Percentiles rank a stretch among this genome's conserved stretches.
These are phyloP conservation scores for Camelina hispida DNA, from an alignment of 345 rosid genomes.

Conservation along the genomic window DNA sequence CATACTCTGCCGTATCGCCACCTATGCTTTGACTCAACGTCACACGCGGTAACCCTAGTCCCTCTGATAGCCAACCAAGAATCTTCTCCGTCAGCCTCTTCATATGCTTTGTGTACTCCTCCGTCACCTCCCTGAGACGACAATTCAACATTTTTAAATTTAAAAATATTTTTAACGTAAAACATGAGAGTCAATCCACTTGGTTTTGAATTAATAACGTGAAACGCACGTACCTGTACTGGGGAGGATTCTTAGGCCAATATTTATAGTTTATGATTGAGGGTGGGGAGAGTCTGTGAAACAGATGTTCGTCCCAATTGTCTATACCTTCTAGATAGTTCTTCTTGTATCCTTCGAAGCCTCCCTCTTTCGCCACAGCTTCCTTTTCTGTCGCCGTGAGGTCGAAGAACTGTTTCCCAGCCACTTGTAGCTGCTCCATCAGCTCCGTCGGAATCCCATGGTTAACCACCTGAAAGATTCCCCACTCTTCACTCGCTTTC, in stretches of 20 bases:
- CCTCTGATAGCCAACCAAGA: neutral
- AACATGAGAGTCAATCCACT: neutral
- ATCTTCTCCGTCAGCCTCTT: neutral
- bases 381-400: neutral
- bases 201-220: neutral
- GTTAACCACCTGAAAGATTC: slow-evolving; percentile 48
- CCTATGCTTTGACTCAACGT: neutral
- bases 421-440: slow-evolving; percentile 48
- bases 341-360: slow-evolving; percentile 3
- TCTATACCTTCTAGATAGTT: neutral
- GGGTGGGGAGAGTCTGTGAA: slow-evolving; percentile 17
- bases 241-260: slow-evolving; percentile 23
- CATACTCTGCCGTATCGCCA: neutral
- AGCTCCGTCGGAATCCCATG: slow-evolving; percentile 49
- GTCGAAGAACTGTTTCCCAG: slow-evolving; percentile 14
- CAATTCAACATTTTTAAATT: neutral
- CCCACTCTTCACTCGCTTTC: slow-evolving; percentile 52
- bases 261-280: neutral
- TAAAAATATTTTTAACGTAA: neutral
- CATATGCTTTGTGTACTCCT: slow-evolving; percentile 12
- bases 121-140: slow-evolving; percentile 16
- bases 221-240: neutral
- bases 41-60: neutral
- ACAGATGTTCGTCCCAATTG: slow-evolving; percentile 2
- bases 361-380: neutral